Conservation (phyloP, 805 yeast species). For the Candida alai region DNA sequence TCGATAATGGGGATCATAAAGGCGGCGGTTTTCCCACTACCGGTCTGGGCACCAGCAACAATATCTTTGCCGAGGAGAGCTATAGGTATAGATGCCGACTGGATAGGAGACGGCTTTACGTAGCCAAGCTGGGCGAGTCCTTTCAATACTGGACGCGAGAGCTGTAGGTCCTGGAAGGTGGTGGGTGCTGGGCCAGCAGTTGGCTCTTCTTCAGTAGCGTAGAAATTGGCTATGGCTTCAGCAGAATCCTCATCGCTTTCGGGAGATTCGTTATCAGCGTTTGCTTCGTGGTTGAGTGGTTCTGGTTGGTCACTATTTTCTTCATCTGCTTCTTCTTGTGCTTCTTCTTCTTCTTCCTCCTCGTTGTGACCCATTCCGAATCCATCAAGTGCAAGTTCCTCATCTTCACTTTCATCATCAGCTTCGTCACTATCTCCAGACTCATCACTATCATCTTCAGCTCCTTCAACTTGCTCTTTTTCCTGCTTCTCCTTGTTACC, state of each 20-base stretch:
- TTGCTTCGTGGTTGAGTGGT: slow-evolving; percentile 12
- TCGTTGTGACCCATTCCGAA: slow-evolving; percentile 47
- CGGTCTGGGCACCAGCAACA: slow-evolving; percentile 99
- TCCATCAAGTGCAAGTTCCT: slow-evolving; percentile 41
- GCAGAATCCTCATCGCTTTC: slow-evolving; percentile 52
- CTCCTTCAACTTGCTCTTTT: slow-evolving; percentile 18
- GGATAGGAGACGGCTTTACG: slow-evolving; percentile 89
- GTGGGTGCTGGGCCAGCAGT: slow-evolving; percentile 47
- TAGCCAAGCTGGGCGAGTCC: slow-evolving; percentile 81
- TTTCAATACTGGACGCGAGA: slow-evolving; percentile 87
- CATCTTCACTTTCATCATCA: slow-evolving; percentile 26
- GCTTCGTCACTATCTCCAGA: slow-evolving; percentile 35
- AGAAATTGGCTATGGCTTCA: slow-evolving; percentile 80
- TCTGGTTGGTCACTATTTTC: slow-evolving; percentile 38
- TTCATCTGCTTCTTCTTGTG: slow-evolving; percentile 23
- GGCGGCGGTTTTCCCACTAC: slow-evolving; percentile 99
- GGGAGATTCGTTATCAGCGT: slow-evolving; percentile 20
- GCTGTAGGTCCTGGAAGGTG: slow-evolving; percentile 70
- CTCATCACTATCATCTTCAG: slow-evolving; percentile 21
- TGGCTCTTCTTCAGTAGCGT: slow-evolving; percentile 54
- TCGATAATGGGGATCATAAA: slow-evolving; percentile 94
- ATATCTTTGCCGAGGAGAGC: slow-evolving; percentile 92
- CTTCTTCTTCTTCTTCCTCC: slow-evolving; percentile 29
- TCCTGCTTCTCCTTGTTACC: slow-evolving; percentile 45
- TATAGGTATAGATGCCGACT: slow-evolving; percentile 88